These are phyloP conservation scores for Coniochaeta hoffmannii DNA, from an alignment of 2,329 filamentous ascomycete species.

Conservation along the genomic window DNA sequence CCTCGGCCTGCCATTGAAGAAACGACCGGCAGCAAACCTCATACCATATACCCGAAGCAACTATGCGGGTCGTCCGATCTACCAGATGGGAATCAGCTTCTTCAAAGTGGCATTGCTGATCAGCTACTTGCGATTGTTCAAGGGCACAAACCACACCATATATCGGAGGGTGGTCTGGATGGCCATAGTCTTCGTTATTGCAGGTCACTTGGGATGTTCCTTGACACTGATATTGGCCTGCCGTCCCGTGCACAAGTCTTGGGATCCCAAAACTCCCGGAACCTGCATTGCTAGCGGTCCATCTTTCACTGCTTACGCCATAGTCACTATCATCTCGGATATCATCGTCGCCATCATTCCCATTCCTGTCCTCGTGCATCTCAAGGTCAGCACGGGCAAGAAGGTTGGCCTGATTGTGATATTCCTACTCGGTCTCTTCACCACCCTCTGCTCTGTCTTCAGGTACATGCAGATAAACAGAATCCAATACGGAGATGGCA, in stretches of 20 bases:
- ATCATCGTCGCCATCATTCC: constrained; percentile 41
- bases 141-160: constrained; percentile 34
- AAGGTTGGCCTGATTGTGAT: constrained; percentile 43
- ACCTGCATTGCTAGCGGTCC: constrained; percentile 37
- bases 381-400: constrained; percentile 40
- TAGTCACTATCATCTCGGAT: constrained; percentile 44
- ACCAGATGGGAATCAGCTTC: constrained; percentile 46
- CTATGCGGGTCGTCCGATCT: constrained; percentile 45
- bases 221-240: constrained; percentile 44
- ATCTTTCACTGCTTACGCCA: constrained; percentile 43
- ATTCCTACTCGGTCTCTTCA: constrained; percentile 46
- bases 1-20: constrained; percentile 36
- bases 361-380: constrained; percentile 38
- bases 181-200: constrained; percentile 33
- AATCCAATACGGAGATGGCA: constrained; percentile 41
- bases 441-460: constrained; percentile 45
- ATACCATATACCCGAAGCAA: constrained; percentile 40
- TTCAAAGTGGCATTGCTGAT: constrained; percentile 49
- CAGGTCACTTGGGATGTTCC: constrained; percentile 39
- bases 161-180: constrained; percentile 38
- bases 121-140: constrained; percentile 43
- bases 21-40: constrained; percentile 35
- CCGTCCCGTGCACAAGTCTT: constrained; percentile 38
- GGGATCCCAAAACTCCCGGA: constrained; percentile 31
- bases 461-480: constrained; percentile 42